phyloP scores from a whole-genome alignment of 1,284 basidiomycete species.

The Testicularia cyperi region DNA sequence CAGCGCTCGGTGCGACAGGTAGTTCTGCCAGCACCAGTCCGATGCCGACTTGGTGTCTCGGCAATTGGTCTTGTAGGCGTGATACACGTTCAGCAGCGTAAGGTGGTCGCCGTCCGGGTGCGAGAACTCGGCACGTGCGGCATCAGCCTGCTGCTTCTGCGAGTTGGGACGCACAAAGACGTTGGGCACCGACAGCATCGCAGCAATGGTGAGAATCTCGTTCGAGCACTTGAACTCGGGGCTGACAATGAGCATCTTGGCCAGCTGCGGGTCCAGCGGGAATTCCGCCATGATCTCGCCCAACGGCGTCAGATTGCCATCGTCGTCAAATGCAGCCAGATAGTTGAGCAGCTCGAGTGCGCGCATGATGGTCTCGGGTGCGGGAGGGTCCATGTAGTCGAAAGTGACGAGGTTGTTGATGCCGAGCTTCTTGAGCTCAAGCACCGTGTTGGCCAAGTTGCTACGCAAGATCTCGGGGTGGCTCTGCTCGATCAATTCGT shows the following conservation, averaged over 20 bases:
- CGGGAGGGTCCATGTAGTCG: conserved; percentile 76
- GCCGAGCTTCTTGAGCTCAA: conserved; percentile 91
- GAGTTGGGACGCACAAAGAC: conserved; percentile 80
- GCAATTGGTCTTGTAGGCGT: conserved; percentile 75
- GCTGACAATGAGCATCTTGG: conserved; percentile 87
- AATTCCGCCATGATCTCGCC: conserved; percentile 96
- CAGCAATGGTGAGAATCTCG: conserved; percentile 89
- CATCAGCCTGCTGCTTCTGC: conserved; percentile 85
- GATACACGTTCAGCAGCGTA: conserved; percentile 92
- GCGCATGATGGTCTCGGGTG: conserved; percentile 96
- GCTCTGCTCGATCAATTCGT: conserved; percentile 84
- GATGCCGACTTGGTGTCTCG: conserved; percentile 45
- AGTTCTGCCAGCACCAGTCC: conserved; percentile 90
- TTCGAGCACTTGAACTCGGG: conserved; percentile 95
- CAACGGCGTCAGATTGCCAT: conserved; percentile 83
- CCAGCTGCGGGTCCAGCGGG: conserved; percentile 91
- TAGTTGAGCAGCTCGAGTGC: conserved; percentile 93
- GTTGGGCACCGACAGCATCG: conserved; percentile 91
- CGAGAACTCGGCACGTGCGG: conserved; percentile 82
- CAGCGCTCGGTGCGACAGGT: conserved; percentile 79
- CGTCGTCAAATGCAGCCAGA: conserved; percentile 88
- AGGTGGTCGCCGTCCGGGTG: conserved; percentile 95
- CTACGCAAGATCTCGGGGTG: conserved; percentile 92
- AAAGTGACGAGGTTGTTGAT: conserved; percentile 66
- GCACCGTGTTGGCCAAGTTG: conserved; percentile 81